These are phyloP conservation scores for Fraxinus xanthoxyloides DNA, from an alignment of 305 asterid species.

Conservation along the genomic window DNA sequence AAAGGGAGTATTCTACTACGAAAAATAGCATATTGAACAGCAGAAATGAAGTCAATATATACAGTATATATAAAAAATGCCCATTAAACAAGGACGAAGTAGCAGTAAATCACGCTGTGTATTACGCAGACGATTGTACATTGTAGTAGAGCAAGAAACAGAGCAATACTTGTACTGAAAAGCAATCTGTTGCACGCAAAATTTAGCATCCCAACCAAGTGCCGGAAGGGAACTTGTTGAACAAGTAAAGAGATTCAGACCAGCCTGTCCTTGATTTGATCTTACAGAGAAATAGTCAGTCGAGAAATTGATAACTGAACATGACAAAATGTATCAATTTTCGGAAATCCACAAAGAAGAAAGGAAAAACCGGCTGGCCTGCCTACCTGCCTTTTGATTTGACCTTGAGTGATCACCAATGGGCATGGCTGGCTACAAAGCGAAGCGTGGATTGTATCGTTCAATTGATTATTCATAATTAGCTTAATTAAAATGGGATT, in stretches of 20 bases:
- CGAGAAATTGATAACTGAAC: not conserved
- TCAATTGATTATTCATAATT: not conserved
- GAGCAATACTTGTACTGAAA: not conserved
- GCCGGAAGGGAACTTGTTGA: constrained; percentile 24
- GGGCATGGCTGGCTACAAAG: not conserved
- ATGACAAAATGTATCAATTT: not conserved
- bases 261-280: not conserved
- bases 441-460: constrained; percentile 16
- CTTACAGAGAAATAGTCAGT: not conserved
- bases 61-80: not conserved
- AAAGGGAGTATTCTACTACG: not conserved
- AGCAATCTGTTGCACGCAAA: constrained; percentile 1
- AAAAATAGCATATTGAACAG: not conserved
- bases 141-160: not conserved
- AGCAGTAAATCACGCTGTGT: not conserved
- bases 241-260: constrained; percentile 18
- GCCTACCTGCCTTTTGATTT: constrained; percentile 29
- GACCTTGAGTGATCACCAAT: not conserved
- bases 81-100: not conserved
- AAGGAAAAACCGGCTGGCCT: not conserved
- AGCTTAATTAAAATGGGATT: constrained; percentile 11
- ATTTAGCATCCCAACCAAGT: constrained; percentile 9
- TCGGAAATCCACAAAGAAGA: not conserved
- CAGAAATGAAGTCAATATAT: not conserved
- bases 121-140: not conserved